Evolutionary conservation across 2,329 filamentous ascomycete genomes (phyloP).

Genomic region (Arthrobotrys sphaeroides): DNA sequence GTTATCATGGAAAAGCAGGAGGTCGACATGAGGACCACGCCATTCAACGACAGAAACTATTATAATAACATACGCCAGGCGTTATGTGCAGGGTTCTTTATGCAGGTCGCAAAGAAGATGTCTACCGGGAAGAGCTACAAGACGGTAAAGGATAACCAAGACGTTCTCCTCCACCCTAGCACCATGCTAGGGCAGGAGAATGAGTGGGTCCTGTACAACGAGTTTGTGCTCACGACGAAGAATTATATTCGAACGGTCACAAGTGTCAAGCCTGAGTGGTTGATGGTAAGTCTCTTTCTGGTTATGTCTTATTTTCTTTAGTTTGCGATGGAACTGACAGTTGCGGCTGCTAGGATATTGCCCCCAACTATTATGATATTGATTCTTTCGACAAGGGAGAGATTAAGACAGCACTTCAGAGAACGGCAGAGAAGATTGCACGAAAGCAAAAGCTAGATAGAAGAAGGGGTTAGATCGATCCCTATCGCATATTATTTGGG

Average conservation of each 20-base stretch:
- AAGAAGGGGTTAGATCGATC: constrained; percentile 10
- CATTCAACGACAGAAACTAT: constrained; percentile 95
- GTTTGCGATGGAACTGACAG: constrained; percentile 60
- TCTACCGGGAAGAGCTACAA: constrained; percentile 87
- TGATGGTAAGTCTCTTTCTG: constrained; percentile 69
- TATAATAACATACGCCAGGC: constrained; percentile 96
- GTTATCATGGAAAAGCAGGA: constrained; percentile 96
- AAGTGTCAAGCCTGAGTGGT: constrained; percentile 90
- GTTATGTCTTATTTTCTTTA: constrained; percentile 61
- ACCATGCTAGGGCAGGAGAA: constrained; percentile 87
- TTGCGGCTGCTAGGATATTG: constrained; percentile 73
- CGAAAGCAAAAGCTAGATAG: constrained; percentile 65
- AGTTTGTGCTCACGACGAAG: constrained; percentile 97
- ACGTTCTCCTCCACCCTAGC: constrained; percentile 89
- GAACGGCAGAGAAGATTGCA: constrained; percentile 70
- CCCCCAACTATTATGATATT: constrained; percentile 90
- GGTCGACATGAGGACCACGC: constrained; percentile 84
- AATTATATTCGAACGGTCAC: constrained; percentile 97
- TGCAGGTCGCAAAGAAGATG: constrained; percentile 98
- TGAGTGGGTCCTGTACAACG: constrained; percentile 98
- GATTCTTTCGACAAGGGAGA: constrained; percentile 84
- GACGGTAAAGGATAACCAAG: constrained; percentile 96
- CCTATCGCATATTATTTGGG: no score
- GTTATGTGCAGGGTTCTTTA: constrained; percentile 95
- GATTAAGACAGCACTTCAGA: constrained; percentile 73